Evolutionary conservation across 2,329 filamentous ascomycete genomes (phyloP), one percentile per base, ranked within the genome.

Genomic region (Colletotrichum brevisporum): DNA sequence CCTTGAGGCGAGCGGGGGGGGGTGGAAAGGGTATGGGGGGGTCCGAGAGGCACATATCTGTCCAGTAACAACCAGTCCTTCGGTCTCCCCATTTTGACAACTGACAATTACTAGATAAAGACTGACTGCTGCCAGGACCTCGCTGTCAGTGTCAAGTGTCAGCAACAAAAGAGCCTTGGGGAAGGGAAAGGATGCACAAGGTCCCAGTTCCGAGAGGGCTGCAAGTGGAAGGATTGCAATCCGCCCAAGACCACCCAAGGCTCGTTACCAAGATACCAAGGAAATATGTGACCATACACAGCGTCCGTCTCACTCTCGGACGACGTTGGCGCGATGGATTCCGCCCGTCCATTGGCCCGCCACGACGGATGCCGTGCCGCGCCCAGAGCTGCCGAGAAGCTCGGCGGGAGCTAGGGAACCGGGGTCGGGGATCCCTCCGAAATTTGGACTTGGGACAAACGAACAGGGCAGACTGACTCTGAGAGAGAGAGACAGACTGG

Each of bases 321-420:
- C 48, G 56, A 66, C 43, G 67, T 61, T 67, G 62, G 62, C 41
- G 43, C 9, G 48, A 50, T 21, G 26, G 31, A 27, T 8, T 2
- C 45, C 51, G 36, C 18, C 50, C 62, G 67, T 55, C 13, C 6
- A 69, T 69, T 69, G 67, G 67, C 27, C 62, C 36, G 67, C 56
- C 51, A 56, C 9, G 62, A 50, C 54, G 51, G 51, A 66, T 69
- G 67, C 55, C 67, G 62, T 55, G 67, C 67, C 67, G 67, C 62
- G 67, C 67, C 67, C 47, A 69, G 67, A 39, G 56, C 61, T 69
- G 67, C 67, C 67, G 67, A 69, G 67, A 66, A 55, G 62, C 67
- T 69, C 62, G 67, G 67, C 67, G 67, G 67, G 62, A 67, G 27
- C 55, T 53, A 27, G 36, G 26, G n/a, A 26, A 51, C 67, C 50